Evolutionary conservation across 768 basidiomycete species (phyloP), one percentile per base, ranked within the genome.

Genomic region (Bullera alba): DNA sequence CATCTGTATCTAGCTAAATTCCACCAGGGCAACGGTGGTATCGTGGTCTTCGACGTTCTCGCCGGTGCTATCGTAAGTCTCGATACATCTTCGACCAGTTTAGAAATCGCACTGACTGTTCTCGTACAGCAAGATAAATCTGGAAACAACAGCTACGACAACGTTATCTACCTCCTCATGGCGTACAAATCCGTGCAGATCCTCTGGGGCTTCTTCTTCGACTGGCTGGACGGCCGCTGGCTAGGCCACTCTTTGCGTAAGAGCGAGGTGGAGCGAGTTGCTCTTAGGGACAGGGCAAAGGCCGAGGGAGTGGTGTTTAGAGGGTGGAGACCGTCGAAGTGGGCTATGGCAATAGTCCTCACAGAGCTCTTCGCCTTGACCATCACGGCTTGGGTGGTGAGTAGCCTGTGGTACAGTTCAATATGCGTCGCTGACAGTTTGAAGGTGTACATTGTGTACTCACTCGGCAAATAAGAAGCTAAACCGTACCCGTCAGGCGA

Each of bases 141-240:
- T n/a, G 25, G 47, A 17, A 53, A 50, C 19, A 32, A 51, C n/a
- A 55, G 54, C 5, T 70, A 70, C 53, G 47, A 63, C 46, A 57
- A 58, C 41, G 65, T 70, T 35, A 56, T 70, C 21, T 70, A 70
- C 61, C 54, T 70, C 23, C 32, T 67, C 50, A 65, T 70, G 54
- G 68, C 62, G n/a, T 48, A 65, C 50, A 67, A 67, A 51, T 45
- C 53, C 12, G 12, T 63, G 19, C 50, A 67, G 54, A 53, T 67
- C 12, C 35, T 47, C 49, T 54, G 49, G 34, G 65, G 65, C 15
- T 60, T 57, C 4, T 28, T 61, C 25, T 67, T 61, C 46, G 61
- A 67, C 38, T 56, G 45, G 39, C 48, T 67, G 34, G 65, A 67
- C 34, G 61, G 65, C 16, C 23, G 48, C 26, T 61, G 58, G 65